Evolutionary conservation across 768 basidiomycete genomes (phyloP).

Genomic region (Cystofilobasidium macerans): DNA sequence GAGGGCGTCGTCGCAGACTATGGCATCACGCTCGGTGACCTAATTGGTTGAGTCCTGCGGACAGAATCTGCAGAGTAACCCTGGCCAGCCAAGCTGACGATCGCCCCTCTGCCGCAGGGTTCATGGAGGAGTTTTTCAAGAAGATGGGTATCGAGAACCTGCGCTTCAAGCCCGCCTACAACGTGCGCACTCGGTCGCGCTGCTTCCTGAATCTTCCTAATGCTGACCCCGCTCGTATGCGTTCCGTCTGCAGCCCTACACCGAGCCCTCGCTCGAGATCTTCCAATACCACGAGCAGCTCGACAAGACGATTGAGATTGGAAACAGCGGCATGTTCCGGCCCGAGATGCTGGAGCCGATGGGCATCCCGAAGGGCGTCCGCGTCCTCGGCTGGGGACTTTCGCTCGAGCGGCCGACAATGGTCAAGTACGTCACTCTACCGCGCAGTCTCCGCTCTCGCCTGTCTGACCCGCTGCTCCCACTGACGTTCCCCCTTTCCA

Average conservation of each 20-base stretch:
- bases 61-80: too few species aligned
- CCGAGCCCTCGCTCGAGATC: slow-evolving; percentile 86
- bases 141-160: slow-evolving; percentile 94
- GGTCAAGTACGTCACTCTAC: slow-evolving; percentile 63
- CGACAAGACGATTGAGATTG: slow-evolving; percentile 92
- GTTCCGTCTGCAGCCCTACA: slow-evolving; percentile 6
- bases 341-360: slow-evolving; percentile 99
- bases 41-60: slow-evolving; percentile 61
- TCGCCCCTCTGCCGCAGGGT: slow-evolving; percentile 55
- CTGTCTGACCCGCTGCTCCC: too few species aligned
- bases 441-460: background rate
- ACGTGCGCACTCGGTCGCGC: slow-evolving; percentile 37
- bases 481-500: background rate
- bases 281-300: slow-evolving; percentile 95
- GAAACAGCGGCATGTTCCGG: slow-evolving; percentile 94
- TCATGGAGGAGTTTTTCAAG: slow-evolving; percentile 96
- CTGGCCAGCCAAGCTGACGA: too few species aligned
- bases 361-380: slow-evolving; percentile 93
- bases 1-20: slow-evolving; percentile 97
- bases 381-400: slow-evolving; percentile 95
- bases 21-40: slow-evolving; percentile 78
- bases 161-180: slow-evolving; percentile 97
- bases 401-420: slow-evolving; percentile 91
- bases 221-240: background rate
- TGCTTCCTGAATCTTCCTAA: slow-evolving; percentile 32